Evolutionary conservation across 805 yeast species (phyloP), one percentile per base, ranked within the genome.

Genomic region (Nakazawaea holstii): DNA sequence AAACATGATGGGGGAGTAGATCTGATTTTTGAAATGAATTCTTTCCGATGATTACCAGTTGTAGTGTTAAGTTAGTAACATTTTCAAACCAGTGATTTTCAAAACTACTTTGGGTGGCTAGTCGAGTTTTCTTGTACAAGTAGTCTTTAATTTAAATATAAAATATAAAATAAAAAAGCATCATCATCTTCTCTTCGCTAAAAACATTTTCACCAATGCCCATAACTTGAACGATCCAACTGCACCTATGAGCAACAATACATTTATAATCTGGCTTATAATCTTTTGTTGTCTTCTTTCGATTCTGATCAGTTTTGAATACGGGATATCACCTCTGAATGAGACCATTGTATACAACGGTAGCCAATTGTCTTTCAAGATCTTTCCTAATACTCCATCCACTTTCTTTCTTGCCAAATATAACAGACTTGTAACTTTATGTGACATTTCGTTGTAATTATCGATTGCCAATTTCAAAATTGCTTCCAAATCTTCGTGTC

Each of bases 341-440:
- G 96, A 84, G 2, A 91, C 87, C 97, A 91, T 90, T 8, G 96
- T 82, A 64, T 91, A 91, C 56, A 91, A 68, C 1, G 97, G 96
- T 30, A 89, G 66, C 95, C 96, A 87, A 33, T 61, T 64, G 15
- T 79, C 82, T 49, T 81, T 82, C 26, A 82, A 64, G 9, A 73
- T 52, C 42, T 73, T 74, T 8, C 89, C 84, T 46, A 91, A 65
- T 4, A 78, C 51, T 43, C 77, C 76, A 60, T 91, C 97, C 9
- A 88, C 60, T 41, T 71, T 68, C 60, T 89, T 90, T 42, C 92
- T 72, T 48, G 85, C 53, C 46, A 82, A 63, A 58, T 82, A 91
- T 44, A 74, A 50, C 28, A 69, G 64, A 11, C 84, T 79, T 5
- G 79, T 76, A 17, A 90, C 97, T 43, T 82, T 79, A 46, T 85